Conservation (phyloP, 345 rosid species). For the Eucalyptus coolabah region DNA sequence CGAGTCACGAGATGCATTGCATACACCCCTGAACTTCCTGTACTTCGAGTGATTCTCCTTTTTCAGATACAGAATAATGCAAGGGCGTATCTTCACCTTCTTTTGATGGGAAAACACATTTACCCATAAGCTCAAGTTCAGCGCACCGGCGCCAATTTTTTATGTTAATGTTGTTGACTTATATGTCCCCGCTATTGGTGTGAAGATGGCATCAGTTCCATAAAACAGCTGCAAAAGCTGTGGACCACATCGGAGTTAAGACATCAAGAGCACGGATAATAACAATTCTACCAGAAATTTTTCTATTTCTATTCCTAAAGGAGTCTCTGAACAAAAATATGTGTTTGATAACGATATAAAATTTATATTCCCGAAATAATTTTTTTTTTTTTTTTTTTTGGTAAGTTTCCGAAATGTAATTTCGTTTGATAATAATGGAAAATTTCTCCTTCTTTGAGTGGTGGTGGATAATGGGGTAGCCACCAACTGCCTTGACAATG, state of each 20-base stretch:
- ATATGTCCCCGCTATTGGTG: background rate
- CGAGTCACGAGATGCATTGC: background rate
- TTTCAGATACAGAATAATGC: background rate
- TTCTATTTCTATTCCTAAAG: no score
- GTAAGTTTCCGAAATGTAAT: no score
- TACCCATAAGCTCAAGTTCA: background rate
- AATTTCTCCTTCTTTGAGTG: no score
- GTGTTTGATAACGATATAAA: no score
- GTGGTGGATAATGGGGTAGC: no score
- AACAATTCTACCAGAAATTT: no score
- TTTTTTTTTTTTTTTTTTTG: no score
- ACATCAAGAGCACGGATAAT: background rate
- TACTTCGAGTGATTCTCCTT: background rate
- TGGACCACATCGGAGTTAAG: background rate
- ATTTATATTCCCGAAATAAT: fast-evolving
- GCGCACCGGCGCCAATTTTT: background rate
- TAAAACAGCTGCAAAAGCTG: background rate
- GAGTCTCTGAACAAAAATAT: no score
- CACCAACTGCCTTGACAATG: no score
- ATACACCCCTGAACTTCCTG: background rate
- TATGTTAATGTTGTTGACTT: background rate
- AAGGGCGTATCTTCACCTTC: background rate
- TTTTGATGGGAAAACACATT: background rate
- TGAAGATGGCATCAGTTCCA: background rate
- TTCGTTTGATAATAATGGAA: no score